phyloP scores from a whole-genome alignment of 2,329 filamentous ascomycete genomes.

The Pyrenophora graminea region DNA sequence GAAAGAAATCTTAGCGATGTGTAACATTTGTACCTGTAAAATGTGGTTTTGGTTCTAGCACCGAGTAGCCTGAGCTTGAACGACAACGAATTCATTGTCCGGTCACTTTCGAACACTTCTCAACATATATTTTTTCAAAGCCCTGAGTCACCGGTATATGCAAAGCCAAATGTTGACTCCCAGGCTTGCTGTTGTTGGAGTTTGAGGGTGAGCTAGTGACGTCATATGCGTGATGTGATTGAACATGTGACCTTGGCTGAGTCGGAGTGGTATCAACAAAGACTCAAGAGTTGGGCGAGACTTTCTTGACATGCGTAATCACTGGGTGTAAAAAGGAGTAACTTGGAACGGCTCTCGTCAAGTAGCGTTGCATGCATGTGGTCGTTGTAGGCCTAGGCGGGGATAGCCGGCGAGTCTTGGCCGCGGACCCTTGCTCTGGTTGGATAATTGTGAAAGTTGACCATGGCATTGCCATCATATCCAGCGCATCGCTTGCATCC shows the following conservation, averaged over 20 bases:
- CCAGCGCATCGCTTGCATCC: constrained; percentile 23
- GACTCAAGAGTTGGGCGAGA: background rate
- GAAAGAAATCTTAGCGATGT: no score
- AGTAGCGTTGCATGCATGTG: background rate
- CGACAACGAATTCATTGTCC: no score
- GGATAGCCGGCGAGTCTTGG: constrained; percentile 13
- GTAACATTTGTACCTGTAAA: no score
- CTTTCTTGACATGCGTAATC: background rate
- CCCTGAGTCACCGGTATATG: background rate
- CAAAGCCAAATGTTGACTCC: background rate
- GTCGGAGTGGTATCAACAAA: background rate
- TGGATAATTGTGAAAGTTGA: constrained; percentile 25
- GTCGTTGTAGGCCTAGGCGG: background rate
- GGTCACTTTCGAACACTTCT: no score
- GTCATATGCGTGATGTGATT: background rate
- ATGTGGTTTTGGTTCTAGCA: no score
- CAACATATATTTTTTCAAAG: no score
- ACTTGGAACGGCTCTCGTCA: no score
- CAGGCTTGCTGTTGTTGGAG: background rate
- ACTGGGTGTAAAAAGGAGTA: background rate
- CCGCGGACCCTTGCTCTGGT: constrained; percentile 17
- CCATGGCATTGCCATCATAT: constrained; percentile 19
- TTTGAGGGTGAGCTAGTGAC: background rate
- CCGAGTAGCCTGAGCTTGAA: no score
- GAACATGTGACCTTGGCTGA: no score